Percentiles rank a stretch among this genome's conserved stretches.
Conservation (phyloP, 306 rosid genomes). For the Castanopsis chinensis region DNA sequence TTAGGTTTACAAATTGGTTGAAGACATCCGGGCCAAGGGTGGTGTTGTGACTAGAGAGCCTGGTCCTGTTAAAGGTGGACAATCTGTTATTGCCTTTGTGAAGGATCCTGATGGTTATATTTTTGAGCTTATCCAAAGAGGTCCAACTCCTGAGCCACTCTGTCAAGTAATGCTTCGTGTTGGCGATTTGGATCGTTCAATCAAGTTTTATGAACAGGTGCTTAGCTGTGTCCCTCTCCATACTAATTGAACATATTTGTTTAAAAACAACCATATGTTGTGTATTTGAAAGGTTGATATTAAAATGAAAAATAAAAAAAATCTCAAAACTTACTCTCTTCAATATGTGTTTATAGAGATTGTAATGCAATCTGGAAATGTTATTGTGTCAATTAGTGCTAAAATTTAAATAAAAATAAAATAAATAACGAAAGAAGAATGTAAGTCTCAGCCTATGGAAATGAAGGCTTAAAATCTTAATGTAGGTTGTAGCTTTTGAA, state of each 20-base stretch:
- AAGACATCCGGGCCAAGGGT: conserved; percentile 65
- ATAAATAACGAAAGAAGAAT: not conserved
- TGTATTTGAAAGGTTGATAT: not conserved
- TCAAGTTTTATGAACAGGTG: conserved; percentile 96
- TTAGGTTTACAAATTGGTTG: conserved; percentile 82
- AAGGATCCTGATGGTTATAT: conserved; percentile 94
- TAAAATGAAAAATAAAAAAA: too few species aligned
- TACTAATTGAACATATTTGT: not conserved
- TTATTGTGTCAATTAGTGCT: not conserved
- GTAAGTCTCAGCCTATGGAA: not conserved
- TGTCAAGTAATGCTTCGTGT: conserved; percentile 99
- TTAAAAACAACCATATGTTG: not conserved
- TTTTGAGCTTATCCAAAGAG: conserved; percentile 83
- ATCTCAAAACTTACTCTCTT: not conserved
- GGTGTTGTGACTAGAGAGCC: conserved; percentile 85
- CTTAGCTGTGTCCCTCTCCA: not conserved
- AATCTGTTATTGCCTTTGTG: conserved; percentile 66
- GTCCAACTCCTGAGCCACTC: conserved; percentile 75
- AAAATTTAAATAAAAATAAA: not conserved
- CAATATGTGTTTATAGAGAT: not conserved
- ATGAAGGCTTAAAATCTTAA: not conserved
- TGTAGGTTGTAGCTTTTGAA: not conserved
- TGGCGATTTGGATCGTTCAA: conserved; percentile 82
- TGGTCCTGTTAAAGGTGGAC: conserved; percentile 87
- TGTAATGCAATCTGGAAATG: not conserved